Evolutionary conservation across 1,139 yeast species (phyloP).

Genomic region (Suhomyces terraborum): DNA sequence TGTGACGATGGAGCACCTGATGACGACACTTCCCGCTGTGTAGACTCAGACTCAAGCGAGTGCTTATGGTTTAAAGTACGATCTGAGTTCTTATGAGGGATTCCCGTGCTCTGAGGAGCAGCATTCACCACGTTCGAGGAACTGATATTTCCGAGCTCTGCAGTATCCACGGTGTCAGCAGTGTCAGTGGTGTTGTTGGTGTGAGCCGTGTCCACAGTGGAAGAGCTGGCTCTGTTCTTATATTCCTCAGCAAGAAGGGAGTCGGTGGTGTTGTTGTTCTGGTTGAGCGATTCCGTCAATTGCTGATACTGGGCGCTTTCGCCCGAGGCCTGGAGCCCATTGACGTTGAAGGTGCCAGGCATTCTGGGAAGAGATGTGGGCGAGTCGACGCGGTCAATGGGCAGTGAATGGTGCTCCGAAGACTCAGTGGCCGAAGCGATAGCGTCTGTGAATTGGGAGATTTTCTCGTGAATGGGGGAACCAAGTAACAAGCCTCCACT

Average conservation of each 20-base stretch:
- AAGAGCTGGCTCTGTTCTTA: slow-evolving; percentile 5
- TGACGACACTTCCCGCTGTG: slow-evolving; percentile 1
- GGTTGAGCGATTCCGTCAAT: slow-evolving; percentile 22
- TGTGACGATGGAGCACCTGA: slow-evolving; percentile 1
- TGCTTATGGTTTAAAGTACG: slow-evolving; percentile 10
- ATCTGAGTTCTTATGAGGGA: slow-evolving; percentile 8
- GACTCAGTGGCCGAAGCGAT: slow-evolving; percentile 15
- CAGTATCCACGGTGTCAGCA: slow-evolving; percentile 12
- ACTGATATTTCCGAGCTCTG: slow-evolving; percentile 6
- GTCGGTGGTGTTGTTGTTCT: slow-evolving; percentile 16
- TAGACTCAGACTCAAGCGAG: slow-evolving; percentile 9
- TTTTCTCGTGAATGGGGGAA: slow-evolving; percentile 19
- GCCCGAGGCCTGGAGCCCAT: slow-evolving; percentile 41
- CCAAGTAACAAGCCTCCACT: slow-evolving; percentile 11
- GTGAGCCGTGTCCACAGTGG: slow-evolving; percentile 3
- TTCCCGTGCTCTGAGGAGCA: neutral
- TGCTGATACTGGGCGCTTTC: slow-evolving; percentile 23
- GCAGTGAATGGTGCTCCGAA: slow-evolving; percentile 4
- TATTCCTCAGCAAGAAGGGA: slow-evolving; percentile 11
- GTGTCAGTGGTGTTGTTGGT: slow-evolving; percentile 5
- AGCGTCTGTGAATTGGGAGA: slow-evolving; percentile 18
- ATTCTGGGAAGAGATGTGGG: slow-evolving; percentile 49
- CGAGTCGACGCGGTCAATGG: slow-evolving; percentile 9
- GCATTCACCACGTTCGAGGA: neutral
- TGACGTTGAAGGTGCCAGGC: slow-evolving; percentile 63